Base-by-base conservation (phyloP, 2,329 filamentous ascomycete species). In the Cordyceps cicadae region DNA sequence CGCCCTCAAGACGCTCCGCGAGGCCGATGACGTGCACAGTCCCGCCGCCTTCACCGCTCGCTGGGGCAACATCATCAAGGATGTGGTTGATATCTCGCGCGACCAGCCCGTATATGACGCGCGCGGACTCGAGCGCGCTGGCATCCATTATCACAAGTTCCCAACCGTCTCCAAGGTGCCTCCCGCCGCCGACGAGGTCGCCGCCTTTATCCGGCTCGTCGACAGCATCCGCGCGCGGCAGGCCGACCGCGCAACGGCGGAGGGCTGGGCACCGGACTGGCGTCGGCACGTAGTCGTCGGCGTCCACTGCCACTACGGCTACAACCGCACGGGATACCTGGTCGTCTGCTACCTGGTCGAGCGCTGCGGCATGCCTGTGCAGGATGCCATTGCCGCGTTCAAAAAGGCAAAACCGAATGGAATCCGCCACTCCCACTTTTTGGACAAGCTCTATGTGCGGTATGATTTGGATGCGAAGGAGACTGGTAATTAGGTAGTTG, bases 251-350 rank as follows among this genome's bases (percentile, higher is more conserved):
- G 68, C 69, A 8, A 56, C 41, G 3, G 75, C 72, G 61, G 77
- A 75, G 21, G 75, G 77, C 2, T 76, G 72, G 66, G 70, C 74
- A 6, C 67, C 76, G 1, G 74, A 76, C 0, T 67, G 67, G 8
- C 62, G 69, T 48, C 70, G 14, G 9, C 46, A 15, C 2, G 45
- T 68, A n/a, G 76, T 87, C 53, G 83, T 96, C 56, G 92, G 88
- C 2, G 90, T 96, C 0, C 93, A 97, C 71, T 97, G 93, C 68
- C 93, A 97, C 69, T 97, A 97, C 67, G 93, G 93, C 0, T 97
- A 95, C 76, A 97, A 97, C 71, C 84, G 92, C 24, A 97, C 93
- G 0, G 93, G 93, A 0, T 96, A 93, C 71, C 89, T 97, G 70
- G 85, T 97, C 55, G 88, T 90, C 37, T 91, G 87, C 68, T 97